These are phyloP conservation scores for Phaeophleospora eucalypticola DNA, from an alignment of 2,329 filamentous ascomycete genomes.

Conservation along the genomic window DNA sequence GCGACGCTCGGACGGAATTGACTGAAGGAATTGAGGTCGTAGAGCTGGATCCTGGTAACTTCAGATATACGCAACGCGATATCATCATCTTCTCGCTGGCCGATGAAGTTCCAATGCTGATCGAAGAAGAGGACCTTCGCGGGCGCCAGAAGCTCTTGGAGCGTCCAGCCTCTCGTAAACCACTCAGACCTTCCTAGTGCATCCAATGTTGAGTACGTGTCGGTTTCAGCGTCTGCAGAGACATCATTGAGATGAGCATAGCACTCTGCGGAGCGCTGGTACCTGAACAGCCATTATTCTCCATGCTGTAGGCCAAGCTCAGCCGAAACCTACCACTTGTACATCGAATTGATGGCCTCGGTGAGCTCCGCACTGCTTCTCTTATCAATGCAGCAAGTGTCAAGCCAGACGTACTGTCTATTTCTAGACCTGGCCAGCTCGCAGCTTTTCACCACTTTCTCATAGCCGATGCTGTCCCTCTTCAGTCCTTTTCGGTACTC, in stretches of 20 bases:
- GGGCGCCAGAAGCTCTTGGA: constrained; percentile 15
- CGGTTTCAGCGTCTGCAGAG: too few species aligned
- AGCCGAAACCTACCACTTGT: not conserved
- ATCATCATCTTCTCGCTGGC: not conserved
- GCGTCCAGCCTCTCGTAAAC: constrained; percentile 19
- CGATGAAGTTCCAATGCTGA: not conserved
- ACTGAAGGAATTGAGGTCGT: not conserved
- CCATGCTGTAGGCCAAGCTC: too few species aligned
- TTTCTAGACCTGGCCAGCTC: constrained; percentile 4
- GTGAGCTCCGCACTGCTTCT: constrained; percentile 14
- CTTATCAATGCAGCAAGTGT: constrained; percentile 24
- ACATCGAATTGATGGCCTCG: constrained; percentile 20
- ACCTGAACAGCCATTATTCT: not conserved
- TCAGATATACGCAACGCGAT: too few species aligned
- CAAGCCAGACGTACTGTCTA: constrained; percentile 17
- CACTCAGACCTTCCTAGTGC: not conserved
- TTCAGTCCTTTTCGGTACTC: constrained; percentile 1
- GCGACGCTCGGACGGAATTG: constrained; percentile 12
- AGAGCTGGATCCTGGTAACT: not conserved
- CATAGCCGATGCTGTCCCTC: constrained; percentile 9
- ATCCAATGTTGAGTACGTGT: not conserved
- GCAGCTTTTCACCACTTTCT: constrained; percentile 9
- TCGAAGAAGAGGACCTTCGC: not conserved
- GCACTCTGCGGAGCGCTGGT: not conserved
- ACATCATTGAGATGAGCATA: too few species aligned